Base-by-base conservation (phyloP, 805 yeast genomes). In the Candida broadrunensis region DNA sequence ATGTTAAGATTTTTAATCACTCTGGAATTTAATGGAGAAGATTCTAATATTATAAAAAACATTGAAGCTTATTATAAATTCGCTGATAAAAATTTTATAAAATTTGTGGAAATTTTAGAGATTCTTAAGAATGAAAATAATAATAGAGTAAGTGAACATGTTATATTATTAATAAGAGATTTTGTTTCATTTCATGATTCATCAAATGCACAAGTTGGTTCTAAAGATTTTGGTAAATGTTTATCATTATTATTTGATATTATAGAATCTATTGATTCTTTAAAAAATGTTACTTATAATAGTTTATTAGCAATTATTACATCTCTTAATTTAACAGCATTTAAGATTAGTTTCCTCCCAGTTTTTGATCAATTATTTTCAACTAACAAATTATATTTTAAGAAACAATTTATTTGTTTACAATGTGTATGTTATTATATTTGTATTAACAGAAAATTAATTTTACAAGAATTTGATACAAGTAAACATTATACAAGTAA, bases 1-100 rank as follows among this genome's bases (percentile, higher is more conserved):
- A 43, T 34, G 30, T 31, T 53, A 12, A 40, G 54, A 25, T 50
- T 41, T 29, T 34, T 53, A 12, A 29, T 53, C 3, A 39, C 47
- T 2, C 48, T 34, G 18, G 50, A 50, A 21, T 49, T 44, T 38
- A 40, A 43, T 15, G 52, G 46, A 11, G 39, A 37, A 13, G 43
- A 45, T 17, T 12, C 16, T 12, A 38, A 35, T 15, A 20, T 48
- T 15, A 19, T 18, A 4, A 33, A 39, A 12, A 42, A 44, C 17
- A 41, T 49, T 15, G 19, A 33, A 8, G 19, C 27, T 14, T 38
- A 37, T 39, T 15, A 15, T 30, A 9, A 13, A 19, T 4, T n/a
- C 40, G 20, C 27, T 23, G 20, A 32, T n/a, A 33, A 18, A 14
- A 24, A 29, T 18, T 30, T 30, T 14, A 30, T 18, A 5, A 9